Evolutionary conservation across 352 stramenopile species (phyloP).

Genomic region (Phytophthora meadii): DNA sequence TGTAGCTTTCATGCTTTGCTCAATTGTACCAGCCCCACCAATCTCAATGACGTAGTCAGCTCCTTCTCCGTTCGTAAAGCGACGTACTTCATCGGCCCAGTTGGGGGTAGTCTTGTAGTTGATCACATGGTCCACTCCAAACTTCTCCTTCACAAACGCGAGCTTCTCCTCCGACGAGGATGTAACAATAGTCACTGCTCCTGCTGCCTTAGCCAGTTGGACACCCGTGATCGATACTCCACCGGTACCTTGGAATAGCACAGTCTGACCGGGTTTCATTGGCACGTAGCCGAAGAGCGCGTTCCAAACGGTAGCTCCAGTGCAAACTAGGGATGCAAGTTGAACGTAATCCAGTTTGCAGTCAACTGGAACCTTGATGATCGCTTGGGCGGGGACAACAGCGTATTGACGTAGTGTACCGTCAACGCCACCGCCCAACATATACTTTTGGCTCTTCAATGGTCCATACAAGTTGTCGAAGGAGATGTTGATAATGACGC

Average conservation of each 20-base stretch:
- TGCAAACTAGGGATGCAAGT: conserved; percentile 36
- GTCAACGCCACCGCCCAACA: conserved; percentile 35
- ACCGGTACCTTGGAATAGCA: conserved; percentile 37
- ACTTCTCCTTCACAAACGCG: conserved; percentile 36
- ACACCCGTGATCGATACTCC: conserved; percentile 40
- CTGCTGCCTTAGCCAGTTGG: conserved; percentile 40
- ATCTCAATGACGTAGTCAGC: conserved; percentile 47
- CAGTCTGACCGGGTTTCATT: conserved; percentile 26
- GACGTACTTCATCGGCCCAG: conserved; percentile 34
- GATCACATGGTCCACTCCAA: conserved; percentile 38
- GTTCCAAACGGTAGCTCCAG: conserved; percentile 40
- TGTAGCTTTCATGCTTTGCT: conserved; percentile 39
- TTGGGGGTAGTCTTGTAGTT: conserved; percentile 43
- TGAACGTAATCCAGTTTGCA: conserved; percentile 34
- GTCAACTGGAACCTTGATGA: conserved; percentile 35
- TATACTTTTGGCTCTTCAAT: conserved; percentile 20
- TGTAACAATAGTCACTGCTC: conserved; percentile 41
- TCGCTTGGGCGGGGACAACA: conserved; percentile 23
- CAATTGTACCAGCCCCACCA: conserved; percentile 41
- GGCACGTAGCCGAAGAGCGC: conserved; percentile 34
- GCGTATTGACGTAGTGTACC: conserved; percentile 38
- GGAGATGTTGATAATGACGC: conserved; percentile 39
- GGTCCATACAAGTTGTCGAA: conserved; percentile 32
- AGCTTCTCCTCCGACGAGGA: conserved; percentile 36
- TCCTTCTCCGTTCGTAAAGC: conserved; percentile 31